phyloP scores from a whole-genome alignment of 768 basidiomycete genomes.

The Tulasnella sp. region DNA sequence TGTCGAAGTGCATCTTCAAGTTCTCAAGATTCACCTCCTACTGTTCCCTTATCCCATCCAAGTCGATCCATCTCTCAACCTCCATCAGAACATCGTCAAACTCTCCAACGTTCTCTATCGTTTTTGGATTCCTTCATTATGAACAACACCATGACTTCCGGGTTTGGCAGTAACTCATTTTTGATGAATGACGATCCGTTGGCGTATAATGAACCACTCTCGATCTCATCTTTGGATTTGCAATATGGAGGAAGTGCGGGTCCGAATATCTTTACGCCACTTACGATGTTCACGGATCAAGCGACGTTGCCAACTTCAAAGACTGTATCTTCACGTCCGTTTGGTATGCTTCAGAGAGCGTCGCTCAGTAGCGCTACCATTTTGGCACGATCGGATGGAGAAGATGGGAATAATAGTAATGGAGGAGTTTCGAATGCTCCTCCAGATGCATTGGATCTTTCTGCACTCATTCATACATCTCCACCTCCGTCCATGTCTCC shows the following conservation, averaged over 20 bases:
- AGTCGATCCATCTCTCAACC: conserved; percentile 14
- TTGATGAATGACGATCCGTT: conserved; percentile 4
- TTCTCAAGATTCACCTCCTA: too few species aligned
- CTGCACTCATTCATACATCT: conserved; percentile 13
- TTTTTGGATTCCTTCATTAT: conserved; percentile 10
- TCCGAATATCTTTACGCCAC: conserved; percentile 12
- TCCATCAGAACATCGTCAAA: conserved; percentile 13
- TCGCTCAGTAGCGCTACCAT: too few species aligned
- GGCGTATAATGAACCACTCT: conserved; percentile 10
- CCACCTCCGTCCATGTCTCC: conserved; percentile 1
- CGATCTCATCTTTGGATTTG: conserved; percentile 11
- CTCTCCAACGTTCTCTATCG: conserved; percentile 10
- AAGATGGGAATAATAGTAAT: too few species aligned
- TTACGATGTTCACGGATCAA: conserved; percentile 14
- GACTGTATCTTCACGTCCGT: too few species aligned
- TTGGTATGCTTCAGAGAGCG: too few species aligned
- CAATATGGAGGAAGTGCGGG: conserved; percentile 13
- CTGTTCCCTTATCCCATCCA: too few species aligned
- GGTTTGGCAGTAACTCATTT: too few species aligned
- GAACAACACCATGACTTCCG: background rate
- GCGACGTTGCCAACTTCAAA: conserved; percentile 6
- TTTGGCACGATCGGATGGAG: background rate
- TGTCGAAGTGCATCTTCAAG: too few species aligned
- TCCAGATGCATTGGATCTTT: conserved; percentile 8
- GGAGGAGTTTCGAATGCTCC: too few species aligned